Evolutionary conservation across 2,329 filamentous ascomycete genomes (phyloP), one percentile per base, ranked within the genome.

Genomic region (Mycosphaerelloides madeirae): DNA sequence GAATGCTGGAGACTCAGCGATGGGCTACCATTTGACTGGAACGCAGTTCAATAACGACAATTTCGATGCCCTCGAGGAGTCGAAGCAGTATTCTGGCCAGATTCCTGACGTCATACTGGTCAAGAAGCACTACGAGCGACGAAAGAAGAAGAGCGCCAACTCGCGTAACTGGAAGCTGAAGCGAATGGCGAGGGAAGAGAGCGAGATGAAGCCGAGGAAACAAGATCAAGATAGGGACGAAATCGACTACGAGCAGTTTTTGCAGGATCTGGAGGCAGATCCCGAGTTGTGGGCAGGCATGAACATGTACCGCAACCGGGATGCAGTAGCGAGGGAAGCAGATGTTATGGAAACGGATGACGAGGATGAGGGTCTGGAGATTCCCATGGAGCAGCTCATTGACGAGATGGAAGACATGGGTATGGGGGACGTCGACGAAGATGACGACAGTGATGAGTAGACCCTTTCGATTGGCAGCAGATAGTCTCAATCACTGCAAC

Each of bases 221-320:
- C 76, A 87, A 48, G 90, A 97, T 64, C 85, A 91, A 63, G 87
- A 90, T 48, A 81, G 83, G 52, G 81, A 95, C 73, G 90, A 97
- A 64, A 80, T 84, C 54, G 93, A 98, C 68, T 98, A 95, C 70
- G 93, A 98, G 73, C 81, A 90, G 79, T 98, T 98, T 80, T 72
- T 98, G 74, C 84, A 85, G 35, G 93, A 98, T 66, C 87, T 98
- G 9, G 94, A 98, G 69, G 90, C 97, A 65, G 93, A 98, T 65
- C 78, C 85, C 41, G 93, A 98, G 62, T 75, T 96, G 55, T 78
- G 93, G 43, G 79, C 83, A 33, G 89, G 88, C 1, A 73, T 98
- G 63, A 86, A 87, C 35, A 66, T 98, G 59, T 98, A 95, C 73
- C 95, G 91, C 64, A 69, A 76, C 72, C 77, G 75, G 49, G 66